phyloP scores from a whole-genome alignment of 768 basidiomycete genomes.

The Coprinopsis marcescibilis region DNA sequence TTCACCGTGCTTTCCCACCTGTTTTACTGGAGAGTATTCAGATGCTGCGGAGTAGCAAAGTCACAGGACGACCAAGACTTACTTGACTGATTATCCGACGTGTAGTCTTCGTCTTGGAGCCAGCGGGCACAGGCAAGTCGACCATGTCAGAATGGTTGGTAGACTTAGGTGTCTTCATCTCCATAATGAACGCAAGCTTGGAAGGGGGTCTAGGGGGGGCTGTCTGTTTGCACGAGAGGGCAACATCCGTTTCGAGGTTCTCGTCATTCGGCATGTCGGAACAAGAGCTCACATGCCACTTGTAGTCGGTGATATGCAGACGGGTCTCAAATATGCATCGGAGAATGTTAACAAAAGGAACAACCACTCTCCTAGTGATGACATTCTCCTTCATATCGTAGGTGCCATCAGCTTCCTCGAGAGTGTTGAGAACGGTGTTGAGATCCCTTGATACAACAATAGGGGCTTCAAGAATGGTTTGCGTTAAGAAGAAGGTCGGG shows the following conservation, averaged over 20 bases:
- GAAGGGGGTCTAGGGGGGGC: no score
- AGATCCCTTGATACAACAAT: background rate
- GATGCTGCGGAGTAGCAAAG: no score
- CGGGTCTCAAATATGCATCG: background rate
- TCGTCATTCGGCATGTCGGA: background rate
- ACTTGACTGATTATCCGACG: background rate
- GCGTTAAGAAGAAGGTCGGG: background rate
- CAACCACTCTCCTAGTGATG: background rate
- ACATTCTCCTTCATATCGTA: background rate
- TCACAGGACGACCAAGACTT: background rate
- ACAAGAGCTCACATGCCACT: no score
- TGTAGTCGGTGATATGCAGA: background rate
- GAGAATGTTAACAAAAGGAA: background rate
- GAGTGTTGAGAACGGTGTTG: background rate
- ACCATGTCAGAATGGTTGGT: background rate
- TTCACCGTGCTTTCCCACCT: background rate
- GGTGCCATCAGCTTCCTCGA: no score
- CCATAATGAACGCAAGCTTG: background rate
- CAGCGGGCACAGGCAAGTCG: background rate
- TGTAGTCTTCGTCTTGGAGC: background rate
- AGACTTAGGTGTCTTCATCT: background rate
- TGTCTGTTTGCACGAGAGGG: background rate
- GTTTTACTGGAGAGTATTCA: background rate
- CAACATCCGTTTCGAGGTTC: background rate
- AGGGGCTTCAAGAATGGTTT: background rate